These are phyloP conservation scores for Abrus precatorius DNA, from an alignment of 306 rosid genomes.

Conservation along the genomic window DNA sequence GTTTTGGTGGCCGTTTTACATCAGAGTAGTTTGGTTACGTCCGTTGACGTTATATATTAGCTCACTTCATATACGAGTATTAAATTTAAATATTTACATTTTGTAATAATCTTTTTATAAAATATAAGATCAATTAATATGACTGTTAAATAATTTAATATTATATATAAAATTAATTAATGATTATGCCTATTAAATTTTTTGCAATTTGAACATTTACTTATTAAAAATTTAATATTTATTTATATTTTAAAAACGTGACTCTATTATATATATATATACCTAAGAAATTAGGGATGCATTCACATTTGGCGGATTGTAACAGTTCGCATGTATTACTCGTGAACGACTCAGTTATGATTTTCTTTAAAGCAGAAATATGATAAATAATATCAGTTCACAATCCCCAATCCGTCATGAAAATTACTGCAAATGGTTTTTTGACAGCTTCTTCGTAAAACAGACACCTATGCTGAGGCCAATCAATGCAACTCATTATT, in stretches of 20 bases:
- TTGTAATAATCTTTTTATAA: no score
- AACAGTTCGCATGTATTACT: neutral
- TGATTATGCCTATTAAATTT: no score
- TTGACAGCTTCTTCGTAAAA: conserved; percentile 7
- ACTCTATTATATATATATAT: neutral
- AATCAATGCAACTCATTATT: neutral
- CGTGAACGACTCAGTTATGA: neutral
- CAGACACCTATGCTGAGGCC: neutral
- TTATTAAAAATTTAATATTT: no score
- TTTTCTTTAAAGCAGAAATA: no score
- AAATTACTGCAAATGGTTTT: neutral
- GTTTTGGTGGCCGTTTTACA: neutral
- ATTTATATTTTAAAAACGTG: no score
- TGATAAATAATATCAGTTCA: neutral
- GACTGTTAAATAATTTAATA: no score
- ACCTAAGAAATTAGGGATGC: neutral
- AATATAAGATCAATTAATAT: no score
- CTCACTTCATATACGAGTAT: no score
- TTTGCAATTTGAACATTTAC: no score
- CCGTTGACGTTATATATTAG: neutral
- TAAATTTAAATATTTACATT: no score
- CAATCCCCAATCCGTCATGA: neutral
- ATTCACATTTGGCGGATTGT: neutral
- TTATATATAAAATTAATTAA: no score
- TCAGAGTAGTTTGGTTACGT: conserved; percentile 2